A percentile compares a stretch with the other conserved stretches of the same genome.
These are phyloP conservation scores for Hirsutella thompsonii DNA, from an alignment of 2,329 filamentous ascomycete species.

Conservation along the genomic window DNA sequence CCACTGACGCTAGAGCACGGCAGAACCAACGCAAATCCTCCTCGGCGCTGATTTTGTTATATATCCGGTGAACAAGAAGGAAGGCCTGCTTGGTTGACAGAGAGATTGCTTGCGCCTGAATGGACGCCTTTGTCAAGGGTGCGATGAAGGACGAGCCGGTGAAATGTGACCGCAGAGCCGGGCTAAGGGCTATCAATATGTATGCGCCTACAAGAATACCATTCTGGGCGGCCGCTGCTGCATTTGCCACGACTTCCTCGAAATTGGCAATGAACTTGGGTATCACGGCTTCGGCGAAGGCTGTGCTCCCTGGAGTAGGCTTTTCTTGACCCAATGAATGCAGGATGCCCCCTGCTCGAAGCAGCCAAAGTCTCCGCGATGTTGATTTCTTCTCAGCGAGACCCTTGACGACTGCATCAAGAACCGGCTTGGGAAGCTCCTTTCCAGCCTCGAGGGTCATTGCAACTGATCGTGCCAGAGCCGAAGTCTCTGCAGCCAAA, in stretches of 20 bases:
- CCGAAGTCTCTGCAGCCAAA: conserved; percentile 59
- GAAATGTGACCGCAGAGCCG: conserved; percentile 38
- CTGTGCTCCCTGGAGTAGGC: conserved; percentile 31
- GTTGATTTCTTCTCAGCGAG: conserved; percentile 72
- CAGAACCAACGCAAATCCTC: conserved; percentile 72
- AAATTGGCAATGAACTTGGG: conserved; percentile 55
- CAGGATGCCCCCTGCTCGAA: conserved; percentile 60
- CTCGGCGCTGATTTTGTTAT: conserved; percentile 60
- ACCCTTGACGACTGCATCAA: conserved; percentile 68
- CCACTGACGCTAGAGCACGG: conserved; percentile 53
- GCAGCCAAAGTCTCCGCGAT: conserved; percentile 67
- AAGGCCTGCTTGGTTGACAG: conserved; percentile 77
- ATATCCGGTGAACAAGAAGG: conserved; percentile 71
- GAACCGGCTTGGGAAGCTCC: conserved; percentile 50
- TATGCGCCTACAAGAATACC: conserved; percentile 73
- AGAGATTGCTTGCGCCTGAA: conserved; percentile 53
- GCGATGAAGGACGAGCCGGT: conserved; percentile 35
- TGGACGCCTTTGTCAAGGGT: conserved; percentile 41
- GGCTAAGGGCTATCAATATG: conserved; percentile 53
- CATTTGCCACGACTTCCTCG: conserved; percentile 67
- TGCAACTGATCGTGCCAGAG: conserved; percentile 53
- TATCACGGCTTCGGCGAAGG: conserved; percentile 39
- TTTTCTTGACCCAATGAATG: conserved; percentile 36
- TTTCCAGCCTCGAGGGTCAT: conserved; percentile 48
- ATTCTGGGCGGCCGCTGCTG: conserved; percentile 65